Base-by-base conservation (phyloP, 176 grass and related monocot genomes). In the Phyllostachys edulis region DNA sequence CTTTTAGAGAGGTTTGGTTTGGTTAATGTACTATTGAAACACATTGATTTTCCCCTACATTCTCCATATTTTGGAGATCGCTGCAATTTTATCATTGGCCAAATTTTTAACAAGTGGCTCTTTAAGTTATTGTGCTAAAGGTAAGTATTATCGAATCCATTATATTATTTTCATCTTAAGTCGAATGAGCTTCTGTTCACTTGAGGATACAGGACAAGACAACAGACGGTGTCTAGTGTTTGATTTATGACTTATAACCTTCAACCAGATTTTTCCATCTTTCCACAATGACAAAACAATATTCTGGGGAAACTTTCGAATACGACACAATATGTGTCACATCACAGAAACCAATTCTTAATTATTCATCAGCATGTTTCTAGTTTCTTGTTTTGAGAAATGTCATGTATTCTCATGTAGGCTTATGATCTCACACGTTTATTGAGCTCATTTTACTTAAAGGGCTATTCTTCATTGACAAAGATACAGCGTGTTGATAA, bases 401-500 rank as follows among this genome's bases (percentile, higher is more conserved):
- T 11, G 32, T 0, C 50, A 78, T 69, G 29, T 42, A 80, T 75
- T 87, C 73, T 66, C 69, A 32, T 79, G 73, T 82, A 99, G 96
- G 86, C 84, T 68, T 96, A 99, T 84, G 91, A 99, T 71, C 72
- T 88, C 49, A 96, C 93, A 67, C 16, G 84, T 69, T 32, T 89
- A 77, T 14, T 94, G 73, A 99, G 89, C 88, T 89, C 93, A 34
- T 88, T 92, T 75, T 96, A 89, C 86, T 96, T 90, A 50, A 96
- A 96, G 76, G 86, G 91, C 39, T 92, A 92, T 87, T 44, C 88
- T 91, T 99, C 71, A 82, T 83, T 99, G 37, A 92, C 89, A 89
- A 96, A 92, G 82, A 86, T 90, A 77, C 93, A 99, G 75, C 86
- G 90, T 51, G 74, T 92, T 7, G 96, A 99, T 29, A 29, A 29